Conservation (phyloP, 495 filamentous ascomycete genomes). For the Staphylotrichum tortipilum region DNA sequence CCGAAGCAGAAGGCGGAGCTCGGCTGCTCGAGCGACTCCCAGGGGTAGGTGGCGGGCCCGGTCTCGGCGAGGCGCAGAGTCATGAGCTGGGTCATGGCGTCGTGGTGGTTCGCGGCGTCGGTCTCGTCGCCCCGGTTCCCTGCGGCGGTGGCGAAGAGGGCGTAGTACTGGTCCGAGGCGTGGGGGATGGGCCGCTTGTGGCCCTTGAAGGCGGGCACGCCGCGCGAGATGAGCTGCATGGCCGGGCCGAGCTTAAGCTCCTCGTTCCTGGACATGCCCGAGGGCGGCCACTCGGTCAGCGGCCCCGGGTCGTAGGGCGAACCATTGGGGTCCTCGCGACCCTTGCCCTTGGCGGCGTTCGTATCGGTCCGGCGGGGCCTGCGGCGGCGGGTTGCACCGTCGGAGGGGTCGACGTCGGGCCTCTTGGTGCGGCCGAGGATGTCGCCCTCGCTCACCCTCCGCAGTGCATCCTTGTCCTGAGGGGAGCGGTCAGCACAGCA, state of each 20-base stretch:
- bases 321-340: conserved; percentile 27
- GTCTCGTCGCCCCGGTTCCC: conserved; percentile 38
- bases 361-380: conserved; percentile 33
- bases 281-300: conserved; percentile 40
- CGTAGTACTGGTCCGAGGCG: conserved; percentile 41
- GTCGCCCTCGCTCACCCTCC: conserved; percentile 11
- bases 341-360: conserved; percentile 35
- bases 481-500: not conserved
- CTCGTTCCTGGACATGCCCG: conserved; percentile 33
- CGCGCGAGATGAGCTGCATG: conserved; percentile 39
- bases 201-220: conserved; percentile 39
- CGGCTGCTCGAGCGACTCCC: conserved; percentile 59
- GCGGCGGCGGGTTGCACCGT: conserved; percentile 24
- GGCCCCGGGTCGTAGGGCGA: conserved; percentile 28
- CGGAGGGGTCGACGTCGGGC: not conserved
- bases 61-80: conserved; percentile 33
- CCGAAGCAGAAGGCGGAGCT: conserved; percentile 55
- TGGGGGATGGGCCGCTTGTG: conserved; percentile 39
- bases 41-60: conserved; percentile 38
- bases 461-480: conserved; percentile 8
- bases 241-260: conserved; percentile 38
- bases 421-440: not conserved
- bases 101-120: conserved; percentile 37
- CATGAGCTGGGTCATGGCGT: conserved; percentile 43
- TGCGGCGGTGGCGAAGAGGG: conserved; percentile 39